These are phyloP conservation scores for Westerdykella sp. DNA, from an alignment of 2,329 filamentous ascomycete genomes.

Conservation along the genomic window DNA sequence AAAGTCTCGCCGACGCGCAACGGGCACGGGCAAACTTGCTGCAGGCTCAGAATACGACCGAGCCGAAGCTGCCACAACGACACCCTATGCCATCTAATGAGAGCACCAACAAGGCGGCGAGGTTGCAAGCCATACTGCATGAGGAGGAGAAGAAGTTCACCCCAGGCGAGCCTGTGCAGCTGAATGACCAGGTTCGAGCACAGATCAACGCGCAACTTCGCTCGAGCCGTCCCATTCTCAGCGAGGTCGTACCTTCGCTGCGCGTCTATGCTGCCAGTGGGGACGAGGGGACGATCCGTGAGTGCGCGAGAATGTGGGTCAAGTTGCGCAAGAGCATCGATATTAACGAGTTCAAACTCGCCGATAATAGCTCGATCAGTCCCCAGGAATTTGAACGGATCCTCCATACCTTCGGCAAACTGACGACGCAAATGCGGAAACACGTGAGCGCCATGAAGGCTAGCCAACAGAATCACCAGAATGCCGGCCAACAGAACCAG, in stretches of 20 bases:
- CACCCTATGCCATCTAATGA: constrained; percentile 10
- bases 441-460: not conserved
- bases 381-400: constrained; percentile 15
- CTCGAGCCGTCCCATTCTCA: constrained; percentile 7
- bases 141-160: constrained; percentile 26
- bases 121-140: constrained; percentile 21
- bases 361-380: constrained; percentile 8
- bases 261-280: constrained; percentile 26
- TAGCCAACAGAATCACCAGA: constrained; percentile 4
- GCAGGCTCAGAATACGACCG: constrained; percentile 28
- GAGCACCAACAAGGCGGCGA: constrained; percentile 1
- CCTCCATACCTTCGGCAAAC: constrained; percentile 22
- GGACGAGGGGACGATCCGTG: constrained; percentile 20
- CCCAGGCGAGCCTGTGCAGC: constrained; percentile 14
- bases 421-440: constrained; percentile 18
- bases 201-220: constrained; percentile 18
- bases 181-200: constrained; percentile 18
- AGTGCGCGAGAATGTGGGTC: constrained; percentile 20
- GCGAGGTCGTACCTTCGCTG: constrained; percentile 27
- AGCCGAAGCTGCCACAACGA: constrained; percentile 17
- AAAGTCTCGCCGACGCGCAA: constrained; percentile 30
- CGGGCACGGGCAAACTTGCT: constrained; percentile 28
- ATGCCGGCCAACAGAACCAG: not conserved
- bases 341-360: constrained; percentile 21
- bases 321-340: constrained; percentile 27